Percentiles rank a stretch among this genome's conserved stretches.
Conservation (phyloP, 306 rosid genomes). For the Cajanus cajan region DNA sequence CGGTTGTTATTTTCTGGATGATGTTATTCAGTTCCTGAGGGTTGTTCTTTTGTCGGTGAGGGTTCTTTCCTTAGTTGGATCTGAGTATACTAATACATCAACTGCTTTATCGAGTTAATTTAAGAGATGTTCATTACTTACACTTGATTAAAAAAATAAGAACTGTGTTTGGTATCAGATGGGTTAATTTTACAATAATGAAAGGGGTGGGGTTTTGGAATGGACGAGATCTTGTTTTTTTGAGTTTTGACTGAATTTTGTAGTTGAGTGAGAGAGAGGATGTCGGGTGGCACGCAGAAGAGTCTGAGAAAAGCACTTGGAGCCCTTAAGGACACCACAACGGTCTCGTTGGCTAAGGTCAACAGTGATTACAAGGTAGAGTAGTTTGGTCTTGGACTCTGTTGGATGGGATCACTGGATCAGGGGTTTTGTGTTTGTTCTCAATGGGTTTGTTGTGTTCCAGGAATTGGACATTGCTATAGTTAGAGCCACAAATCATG, state of each 20-base stretch:
- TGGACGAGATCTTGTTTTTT: constrained; percentile 3
- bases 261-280: constrained; percentile 51
- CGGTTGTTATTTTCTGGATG: constrained; percentile 21
- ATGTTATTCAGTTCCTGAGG: constrained; percentile 2
- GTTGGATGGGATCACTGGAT: constrained; percentile 14
- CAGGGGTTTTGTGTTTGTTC: constrained; percentile 7
- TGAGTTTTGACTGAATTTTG: constrained; percentile 43
- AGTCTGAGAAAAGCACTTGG: constrained; percentile 95
- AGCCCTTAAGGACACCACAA: constrained; percentile 91
- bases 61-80: constrained; percentile 40
- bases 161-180: constrained; percentile 18
- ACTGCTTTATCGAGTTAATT: constrained; percentile 13
- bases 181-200: constrained; percentile 25
- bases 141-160: neutral
- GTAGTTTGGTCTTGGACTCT: neutral
- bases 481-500: constrained; percentile 93
- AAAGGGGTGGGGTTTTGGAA: constrained; percentile 12
- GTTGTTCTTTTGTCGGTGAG: constrained; percentile 14
- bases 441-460: constrained; percentile 31
- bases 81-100: constrained; percentile 33
- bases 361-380: constrained; percentile 96
- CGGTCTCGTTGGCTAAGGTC: constrained; percentile 98
- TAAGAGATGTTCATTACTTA: neutral
- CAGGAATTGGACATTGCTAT: constrained; percentile 97
- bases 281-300: constrained; percentile 90